Base-by-base conservation (phyloP, 129 eudicot species). In the Chrysanthemum seticuspe region DNA sequence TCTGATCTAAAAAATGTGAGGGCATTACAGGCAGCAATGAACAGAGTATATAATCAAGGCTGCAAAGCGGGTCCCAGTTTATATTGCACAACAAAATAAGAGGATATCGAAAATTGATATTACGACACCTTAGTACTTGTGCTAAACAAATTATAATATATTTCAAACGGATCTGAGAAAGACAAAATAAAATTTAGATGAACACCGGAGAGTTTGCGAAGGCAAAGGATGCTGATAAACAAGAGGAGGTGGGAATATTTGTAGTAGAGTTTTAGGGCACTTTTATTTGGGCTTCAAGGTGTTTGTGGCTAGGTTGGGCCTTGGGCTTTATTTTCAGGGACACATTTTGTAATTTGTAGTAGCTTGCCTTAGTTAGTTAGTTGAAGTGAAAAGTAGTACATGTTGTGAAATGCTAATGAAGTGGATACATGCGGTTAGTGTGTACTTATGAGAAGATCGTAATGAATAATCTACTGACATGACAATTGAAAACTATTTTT, bases 31-130 rank as follows among this genome's bases (percentile, higher is more conserved):
- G 82, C 82, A 78, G 82, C 82, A 71, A 78, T 71, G 73, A 78
- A 65, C 54, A 25, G 67, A 1, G 19, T 10, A 2, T 23, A 54
- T 27, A 47, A 64, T 78, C 82, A 78, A 78, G 77, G 82, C 78
- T 64, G 82, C 82, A 78, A 78, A 78, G 82, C 82, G 82, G 82
- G 56, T 72, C 82, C 82, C 82, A n/a, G 11, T 78, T 65, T 64
- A 13, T 78, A 48, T 78, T 1, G 82, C 82, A 78, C 82, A 72
- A 78, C 13, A 78, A 71, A 78, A 27, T 3, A 54, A 65, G 6
- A 78, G 82, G 77, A 25, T 12, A 18, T 64, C 77, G 82, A 65
- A 78, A 72, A 78, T 15, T 16, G 16, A 2, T 64, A 65, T 65
- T 65, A 72, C 82, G 77, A 71, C 1, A 45, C 82, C 82, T 78